These are phyloP conservation scores for Fraxinus paxiana DNA, from an alignment of 305 asterid species.

Conservation along the genomic window DNA sequence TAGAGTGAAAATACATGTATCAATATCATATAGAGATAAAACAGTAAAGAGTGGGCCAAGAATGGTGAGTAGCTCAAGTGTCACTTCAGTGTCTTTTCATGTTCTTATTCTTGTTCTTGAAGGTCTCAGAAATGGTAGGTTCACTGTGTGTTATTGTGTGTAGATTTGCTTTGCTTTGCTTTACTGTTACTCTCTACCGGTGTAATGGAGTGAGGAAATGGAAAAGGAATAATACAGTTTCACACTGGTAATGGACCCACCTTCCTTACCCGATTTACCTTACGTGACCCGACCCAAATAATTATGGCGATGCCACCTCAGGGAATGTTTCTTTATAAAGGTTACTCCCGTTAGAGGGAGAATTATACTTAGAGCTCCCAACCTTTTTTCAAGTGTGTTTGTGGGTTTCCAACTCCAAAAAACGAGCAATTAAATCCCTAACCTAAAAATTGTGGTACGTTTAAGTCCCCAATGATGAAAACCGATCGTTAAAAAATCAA, in stretches of 20 bases:
- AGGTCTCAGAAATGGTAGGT: conserved; percentile 29
- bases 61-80: conserved; percentile 22
- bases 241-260: conserved; percentile 23
- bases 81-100: background rate
- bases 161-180: conserved; percentile 26
- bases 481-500: background rate
- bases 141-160: conserved; percentile 26
- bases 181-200: conserved; percentile 39
- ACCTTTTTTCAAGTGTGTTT: background rate
- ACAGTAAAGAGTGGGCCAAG: background rate
- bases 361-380: background rate
- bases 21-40: background rate
- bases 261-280: conserved; percentile 13
- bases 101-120: conserved; percentile 23
- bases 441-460: background rate
- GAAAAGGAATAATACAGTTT: conserved; percentile 23
- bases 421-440: background rate
- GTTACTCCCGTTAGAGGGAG: background rate
- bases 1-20: conserved; percentile 6
- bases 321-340: background rate
- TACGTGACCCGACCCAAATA: background rate
- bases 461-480: background rate
- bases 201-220: conserved; percentile 1
- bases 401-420: background rate
- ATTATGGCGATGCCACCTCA: background rate